Evolutionary conservation across 2,329 filamentous ascomycete species (phyloP).

Genomic region (Aphanoascus verrucosus): DNA sequence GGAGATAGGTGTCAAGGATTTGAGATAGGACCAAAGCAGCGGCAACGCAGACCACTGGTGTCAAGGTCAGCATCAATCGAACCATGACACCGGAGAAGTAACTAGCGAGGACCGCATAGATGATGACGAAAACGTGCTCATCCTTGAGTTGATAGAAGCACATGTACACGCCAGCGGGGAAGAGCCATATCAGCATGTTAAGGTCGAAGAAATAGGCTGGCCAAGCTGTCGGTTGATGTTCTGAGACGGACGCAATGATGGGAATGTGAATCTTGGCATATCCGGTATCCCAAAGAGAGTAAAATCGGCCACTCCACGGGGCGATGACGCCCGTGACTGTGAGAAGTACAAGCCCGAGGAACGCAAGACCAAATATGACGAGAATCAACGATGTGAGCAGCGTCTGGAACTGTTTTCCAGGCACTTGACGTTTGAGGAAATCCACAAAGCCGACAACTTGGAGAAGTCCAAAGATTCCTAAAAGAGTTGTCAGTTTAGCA

Average conservation of each 20-base stretch:
- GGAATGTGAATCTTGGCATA: constrained; percentile 99
- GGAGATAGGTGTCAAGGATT: constrained; percentile 77
- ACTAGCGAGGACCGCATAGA: constrained; percentile 90
- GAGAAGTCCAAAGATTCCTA: constrained; percentile 88
- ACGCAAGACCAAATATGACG: constrained; percentile 59
- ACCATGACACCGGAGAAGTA: constrained; percentile 99
- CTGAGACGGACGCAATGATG: constrained; percentile 98
- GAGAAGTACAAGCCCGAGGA: constrained; percentile 65
- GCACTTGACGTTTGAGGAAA: constrained; percentile 77
- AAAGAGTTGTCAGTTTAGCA: constrained; percentile 18
- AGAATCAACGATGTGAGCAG: constrained; percentile 69
- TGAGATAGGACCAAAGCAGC: constrained; percentile 80
- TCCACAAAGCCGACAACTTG: constrained; percentile 89
- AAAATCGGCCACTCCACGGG: constrained; percentile 96
- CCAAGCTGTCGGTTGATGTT: constrained; percentile 98
- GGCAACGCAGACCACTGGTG: constrained; percentile 89
- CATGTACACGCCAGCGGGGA: constrained; percentile 95
- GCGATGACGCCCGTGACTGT: constrained; percentile 87
- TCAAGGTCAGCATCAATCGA: constrained; percentile 93
- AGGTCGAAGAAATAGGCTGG: constrained; percentile 98
- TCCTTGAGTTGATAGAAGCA: constrained; percentile 91
- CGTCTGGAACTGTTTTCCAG: constrained; percentile 87
- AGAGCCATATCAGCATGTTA: constrained; percentile 97
- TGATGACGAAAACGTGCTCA: constrained; percentile 95
- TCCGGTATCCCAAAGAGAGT: constrained; percentile 96